Percentiles rank a stretch among this genome's conserved stretches.
Conservation (phyloP, 208 protist genomes). For the Leptomonas seymouri region DNA sequence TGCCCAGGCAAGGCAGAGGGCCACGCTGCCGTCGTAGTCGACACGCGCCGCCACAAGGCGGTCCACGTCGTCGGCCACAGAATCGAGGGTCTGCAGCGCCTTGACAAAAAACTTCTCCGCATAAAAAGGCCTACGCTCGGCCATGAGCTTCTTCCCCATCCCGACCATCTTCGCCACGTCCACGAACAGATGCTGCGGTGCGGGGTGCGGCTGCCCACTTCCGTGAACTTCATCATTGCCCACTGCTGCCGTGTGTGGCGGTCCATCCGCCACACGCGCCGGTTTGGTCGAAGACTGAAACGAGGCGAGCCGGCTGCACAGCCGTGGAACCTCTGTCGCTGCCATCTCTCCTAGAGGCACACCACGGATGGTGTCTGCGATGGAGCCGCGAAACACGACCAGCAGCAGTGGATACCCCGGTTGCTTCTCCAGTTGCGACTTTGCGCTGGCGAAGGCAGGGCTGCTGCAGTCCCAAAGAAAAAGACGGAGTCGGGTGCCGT, state of each 20-base stretch:
- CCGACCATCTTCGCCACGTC: constrained; percentile 76
- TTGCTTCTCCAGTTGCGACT: constrained; percentile 63
- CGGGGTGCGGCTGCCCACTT: neutral
- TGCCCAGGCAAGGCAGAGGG: constrained; percentile 72
- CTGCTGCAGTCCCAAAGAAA: constrained; percentile 78
- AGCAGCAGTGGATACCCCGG: constrained; percentile 56
- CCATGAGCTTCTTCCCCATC: constrained; percentile 64
- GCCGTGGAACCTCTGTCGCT: constrained; percentile 26
- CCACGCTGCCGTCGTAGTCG: constrained; percentile 61
- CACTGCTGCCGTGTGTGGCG: neutral
- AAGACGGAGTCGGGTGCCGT: constrained; percentile 34
- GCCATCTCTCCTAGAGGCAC: constrained; percentile 35
- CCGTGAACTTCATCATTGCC: neutral
- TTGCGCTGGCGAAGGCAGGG: constrained; percentile 49
- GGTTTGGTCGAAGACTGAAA: constrained; percentile 52
- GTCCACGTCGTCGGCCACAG: constrained; percentile 45
- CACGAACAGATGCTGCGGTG: constrained; percentile 41
- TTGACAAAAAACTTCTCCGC: constrained; percentile 85
- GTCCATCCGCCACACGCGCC: constrained; percentile 9
- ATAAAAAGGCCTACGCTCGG: constrained; percentile 61
- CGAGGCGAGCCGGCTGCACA: constrained; percentile 66
- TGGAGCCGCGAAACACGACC: constrained; percentile 49
- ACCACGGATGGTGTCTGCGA: constrained; percentile 63
- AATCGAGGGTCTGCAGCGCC: constrained; percentile 66
- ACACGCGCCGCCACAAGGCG: constrained; percentile 18